Evolutionary conservation across 192 early-diverging fungal species (phyloP).

Genomic region (Coemansia sp.): DNA sequence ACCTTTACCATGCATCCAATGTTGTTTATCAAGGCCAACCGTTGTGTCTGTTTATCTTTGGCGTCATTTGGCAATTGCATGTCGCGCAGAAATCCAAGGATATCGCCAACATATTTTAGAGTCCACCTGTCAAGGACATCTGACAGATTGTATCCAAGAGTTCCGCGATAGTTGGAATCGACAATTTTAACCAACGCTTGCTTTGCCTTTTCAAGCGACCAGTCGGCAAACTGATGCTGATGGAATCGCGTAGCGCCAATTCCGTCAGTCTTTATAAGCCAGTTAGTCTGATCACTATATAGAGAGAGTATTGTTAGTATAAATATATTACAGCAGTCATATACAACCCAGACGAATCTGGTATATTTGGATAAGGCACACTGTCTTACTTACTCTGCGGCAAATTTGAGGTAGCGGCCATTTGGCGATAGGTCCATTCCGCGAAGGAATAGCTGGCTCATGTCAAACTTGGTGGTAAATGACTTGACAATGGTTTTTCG

Average conservation of each 20-base stretch:
- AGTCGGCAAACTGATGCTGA: slow-evolving; percentile 31
- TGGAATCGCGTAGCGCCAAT: slow-evolving; percentile 32
- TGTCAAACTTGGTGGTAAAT: slow-evolving; percentile 50
- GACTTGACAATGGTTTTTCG: slow-evolving; percentile 31
- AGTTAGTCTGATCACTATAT: slow-evolving; percentile 36
- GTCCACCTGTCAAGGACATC: slow-evolving; percentile 24
- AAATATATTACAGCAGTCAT: too few species aligned
- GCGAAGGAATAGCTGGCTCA: slow-evolving; percentile 31
- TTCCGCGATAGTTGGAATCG: slow-evolving; percentile 15
- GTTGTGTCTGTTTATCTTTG: slow-evolving; percentile 12
- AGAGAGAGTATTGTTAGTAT: too few species aligned
- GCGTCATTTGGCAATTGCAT: slow-evolving; percentile 10
- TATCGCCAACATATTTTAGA: background rate
- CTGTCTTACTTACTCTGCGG: slow-evolving; percentile 17
- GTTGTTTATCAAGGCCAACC: slow-evolving; percentile 25
- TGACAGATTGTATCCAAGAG: slow-evolving; percentile 31
- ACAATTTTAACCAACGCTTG: slow-evolving; percentile 11
- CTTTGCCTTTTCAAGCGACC: slow-evolving; percentile 16
- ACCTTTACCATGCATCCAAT: slow-evolving; percentile 29
- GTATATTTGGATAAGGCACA: too few species aligned
- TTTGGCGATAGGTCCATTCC: slow-evolving; percentile 30
- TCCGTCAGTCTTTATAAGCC: slow-evolving; percentile 28
- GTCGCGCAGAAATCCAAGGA: slow-evolving; percentile 15
- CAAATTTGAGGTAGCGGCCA: slow-evolving; percentile 33
- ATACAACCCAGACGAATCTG: too few species aligned